Conservation (phyloP, 148 eudicot species). For the Rhododendron ferrugineum region DNA sequence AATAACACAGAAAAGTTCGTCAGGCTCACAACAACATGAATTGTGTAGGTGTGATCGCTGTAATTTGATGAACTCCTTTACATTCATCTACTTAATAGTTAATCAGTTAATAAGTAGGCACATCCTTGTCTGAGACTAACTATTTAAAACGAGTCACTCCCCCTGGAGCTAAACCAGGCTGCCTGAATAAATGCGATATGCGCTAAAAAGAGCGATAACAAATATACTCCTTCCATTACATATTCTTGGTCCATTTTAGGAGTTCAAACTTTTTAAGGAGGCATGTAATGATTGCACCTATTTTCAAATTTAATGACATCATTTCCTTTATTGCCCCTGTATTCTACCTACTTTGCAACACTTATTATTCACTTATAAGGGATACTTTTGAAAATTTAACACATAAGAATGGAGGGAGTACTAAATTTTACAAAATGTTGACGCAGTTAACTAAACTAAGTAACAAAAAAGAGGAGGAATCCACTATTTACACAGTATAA, state of each 20-base stretch:
- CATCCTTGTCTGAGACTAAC: neutral
- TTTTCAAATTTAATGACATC: neutral
- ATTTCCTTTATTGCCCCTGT: neutral
- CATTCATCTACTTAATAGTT: neutral
- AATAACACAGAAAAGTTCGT: neutral
- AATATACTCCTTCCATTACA: too few relatives aligned
- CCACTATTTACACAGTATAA: neutral
- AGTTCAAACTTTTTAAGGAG: neutral
- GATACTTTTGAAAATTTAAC: neutral
- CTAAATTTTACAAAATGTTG: neutral
- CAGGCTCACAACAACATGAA: neutral
- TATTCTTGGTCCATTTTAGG: neutral
- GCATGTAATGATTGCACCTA: neutral
- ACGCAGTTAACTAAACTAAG: neutral
- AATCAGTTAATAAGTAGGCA: neutral
- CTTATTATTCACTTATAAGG: too few relatives aligned
- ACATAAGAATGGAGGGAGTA: neutral
- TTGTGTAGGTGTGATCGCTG: neutral
- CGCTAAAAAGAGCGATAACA: neutral
- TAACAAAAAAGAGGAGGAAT: neutral
- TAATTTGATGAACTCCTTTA: neutral
- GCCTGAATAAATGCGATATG: neutral
- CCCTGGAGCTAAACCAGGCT: conserved; percentile 36
- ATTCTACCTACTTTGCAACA: neutral
- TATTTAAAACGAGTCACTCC: neutral